phyloP scores from a whole-genome alignment of 129 eudicot genomes.

The Ambrosia artemisiifolia region DNA sequence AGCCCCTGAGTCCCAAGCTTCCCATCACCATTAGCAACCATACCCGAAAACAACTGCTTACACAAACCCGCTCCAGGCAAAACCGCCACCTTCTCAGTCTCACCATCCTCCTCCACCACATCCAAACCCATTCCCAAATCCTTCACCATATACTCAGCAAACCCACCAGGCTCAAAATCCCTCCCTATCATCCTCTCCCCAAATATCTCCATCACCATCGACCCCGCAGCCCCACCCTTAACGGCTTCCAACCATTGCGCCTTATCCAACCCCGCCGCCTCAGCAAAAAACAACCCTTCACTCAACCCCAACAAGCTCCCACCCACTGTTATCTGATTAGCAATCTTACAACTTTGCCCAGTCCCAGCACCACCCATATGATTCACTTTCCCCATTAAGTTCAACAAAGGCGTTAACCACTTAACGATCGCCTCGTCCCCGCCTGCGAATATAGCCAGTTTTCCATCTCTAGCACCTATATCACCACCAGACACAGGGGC shows the following conservation, averaged over 20 bases:
- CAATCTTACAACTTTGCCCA: constrained; percentile 90
- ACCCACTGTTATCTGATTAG: constrained; percentile 84
- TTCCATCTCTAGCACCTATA: constrained; percentile 72
- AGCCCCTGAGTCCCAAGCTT: constrained; percentile 83
- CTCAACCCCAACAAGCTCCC: constrained; percentile 79
- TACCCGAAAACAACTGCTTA: constrained; percentile 64
- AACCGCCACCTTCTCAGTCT: constrained; percentile 43
- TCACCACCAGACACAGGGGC: constrained; percentile 95
- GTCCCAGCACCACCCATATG: constrained; percentile 66
- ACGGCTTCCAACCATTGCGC: constrained; percentile 62
- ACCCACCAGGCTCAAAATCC: constrained; percentile 89
- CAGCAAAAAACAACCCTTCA: constrained; percentile 90
- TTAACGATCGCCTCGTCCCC: constrained; percentile 59
- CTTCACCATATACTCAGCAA: constrained; percentile 90
- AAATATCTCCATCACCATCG: constrained; percentile 77
- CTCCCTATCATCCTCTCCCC: constrained; percentile 80
- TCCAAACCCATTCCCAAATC: constrained; percentile 91
- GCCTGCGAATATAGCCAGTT: constrained; percentile 67
- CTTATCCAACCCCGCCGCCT: constrained; percentile 71
- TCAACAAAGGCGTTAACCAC: constrained; percentile 73
- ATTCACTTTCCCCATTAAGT: constrained; percentile 52
- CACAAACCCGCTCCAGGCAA: constrained; percentile 79
- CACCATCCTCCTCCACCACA: constrained; percentile 57
- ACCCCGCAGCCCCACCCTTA: constrained; percentile 81
- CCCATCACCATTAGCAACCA: constrained; percentile 94